Evolutionary conservation across 345 rosid species (phyloP), one percentile per base, ranked within the genome.

Genomic region (Syzygium oleosum): DNA sequence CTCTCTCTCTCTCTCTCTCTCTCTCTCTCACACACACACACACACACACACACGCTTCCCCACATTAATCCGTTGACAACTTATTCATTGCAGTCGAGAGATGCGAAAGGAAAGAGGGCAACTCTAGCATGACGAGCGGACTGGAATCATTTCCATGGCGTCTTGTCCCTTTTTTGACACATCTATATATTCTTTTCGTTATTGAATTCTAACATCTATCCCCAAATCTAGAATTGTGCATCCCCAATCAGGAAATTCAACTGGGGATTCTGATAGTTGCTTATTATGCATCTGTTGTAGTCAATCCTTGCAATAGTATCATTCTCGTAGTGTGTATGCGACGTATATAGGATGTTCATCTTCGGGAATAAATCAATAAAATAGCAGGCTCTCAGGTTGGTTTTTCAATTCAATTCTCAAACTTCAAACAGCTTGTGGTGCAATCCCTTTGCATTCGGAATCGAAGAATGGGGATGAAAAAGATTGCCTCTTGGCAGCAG

Each of bases 61-160:
- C 25, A 73, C 80, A 38, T 73, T 73, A 73, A 73, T 73, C 49
- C 5, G 13, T 73, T 0, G 80, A 73, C 27, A 19, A 73, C 80
- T 73, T 38, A 41, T 41, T 19, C 49, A 73, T 73, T 73, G 80
- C 80, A 73, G 80, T 93, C 95, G 8, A 94, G 95, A 90, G 96
- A 95, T 90, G 91, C 94, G 54, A 96, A 95, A 84, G 96, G 99
- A 65, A 96, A 96, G 91, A 92, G 93, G 88, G 99, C 99, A 88
- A 96, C 98, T 61, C 92, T 96, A 78, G 99, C 99, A 85, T 96
- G 91, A 91, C 23, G 7, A 73, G 11, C 6, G 4, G 17, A 19
- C 25, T 38, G 80, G 27, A 73, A 34, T 73, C 14, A 73, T 9
- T 73, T 9, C 12, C 23, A 68, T 17, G 46, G 49, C 49, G 17